Evolutionary conservation across 345 rosid species (phyloP), one percentile per base, ranked within the genome.

Genomic region (Arabidopsis arenosa): DNA sequence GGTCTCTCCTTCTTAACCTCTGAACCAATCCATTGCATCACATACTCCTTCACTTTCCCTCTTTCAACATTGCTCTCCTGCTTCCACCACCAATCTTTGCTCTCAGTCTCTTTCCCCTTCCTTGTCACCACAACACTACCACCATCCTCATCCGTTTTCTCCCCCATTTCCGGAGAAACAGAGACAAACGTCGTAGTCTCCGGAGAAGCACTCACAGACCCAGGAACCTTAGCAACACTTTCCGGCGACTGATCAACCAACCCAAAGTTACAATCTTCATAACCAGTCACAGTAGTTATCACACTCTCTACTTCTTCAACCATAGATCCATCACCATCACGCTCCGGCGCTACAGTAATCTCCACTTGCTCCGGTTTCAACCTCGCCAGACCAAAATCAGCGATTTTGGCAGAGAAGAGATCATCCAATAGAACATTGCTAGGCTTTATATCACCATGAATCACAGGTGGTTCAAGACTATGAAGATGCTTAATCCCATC

Each of bases 361-460:
- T 67, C 77, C 61, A 67, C 78, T 28, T 82, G 84, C 41, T 83
- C 96, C 2, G 85, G 63, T 80, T 86, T 88, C 72, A 87, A 54
- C 76, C 97, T 86, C 0, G 99, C 90, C 13, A 95, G 85, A 44
- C 99, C 99, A 8, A 95, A 95, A 80, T 95, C 99, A 0, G 96
- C 89, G n/a, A 95, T 77, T 66, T 86, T 95, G 0, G 99, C 94
- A 0, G 84, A 75, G 70, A 92, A 95, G 43, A 55, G 68, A 30
- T 78, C 75, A 82, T 95, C 99, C 74, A 95, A 81, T 6, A 95
- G 79, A 18, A 95, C 70, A 62, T 95, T 95, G 49, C 98, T 92
- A 0, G 99, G 99, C 78, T 92, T 95, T 17, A 95, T 81, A 66
- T 95, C 99, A 0, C 99, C 99, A 17, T 95, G 98, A 62, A 95